These are phyloP conservation scores for Ocimum tenuiflorum DNA, from an alignment of 257 asterid species.

Conservation along the genomic window DNA sequence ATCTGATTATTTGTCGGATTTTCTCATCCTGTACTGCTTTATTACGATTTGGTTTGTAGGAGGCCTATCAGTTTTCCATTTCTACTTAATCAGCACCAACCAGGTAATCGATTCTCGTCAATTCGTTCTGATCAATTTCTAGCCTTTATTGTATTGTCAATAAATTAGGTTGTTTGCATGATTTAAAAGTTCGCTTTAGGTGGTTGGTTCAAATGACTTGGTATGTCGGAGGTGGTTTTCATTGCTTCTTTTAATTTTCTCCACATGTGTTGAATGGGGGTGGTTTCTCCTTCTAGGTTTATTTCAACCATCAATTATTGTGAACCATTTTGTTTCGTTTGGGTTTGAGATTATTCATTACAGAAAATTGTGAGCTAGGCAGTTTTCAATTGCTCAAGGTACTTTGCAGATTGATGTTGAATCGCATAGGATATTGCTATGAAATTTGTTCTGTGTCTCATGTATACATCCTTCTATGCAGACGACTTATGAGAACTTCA, in stretches of 20 bases:
- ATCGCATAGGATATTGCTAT: background rate
- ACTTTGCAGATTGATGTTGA: background rate
- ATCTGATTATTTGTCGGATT: slow-evolving; percentile 55
- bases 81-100: slow-evolving; percentile 71
- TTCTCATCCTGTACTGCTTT: slow-evolving; percentile 75
- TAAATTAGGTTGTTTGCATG: too few species aligned
- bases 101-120: slow-evolving; percentile 34
- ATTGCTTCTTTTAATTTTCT: background rate
- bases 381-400: background rate
- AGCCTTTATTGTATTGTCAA: too few species aligned
- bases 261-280: background rate
- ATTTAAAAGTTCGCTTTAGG: background rate
- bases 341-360: background rate
- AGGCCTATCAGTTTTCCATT: slow-evolving; percentile 76
- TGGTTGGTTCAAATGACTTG: background rate
- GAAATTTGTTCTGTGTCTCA: background rate
- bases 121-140: background rate
- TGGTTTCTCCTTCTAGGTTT: background rate
- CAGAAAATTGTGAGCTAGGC: background rate
- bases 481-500: slow-evolving; percentile 94
- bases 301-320: background rate
- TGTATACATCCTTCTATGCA: slow-evolving; percentile 27
- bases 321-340: background rate
- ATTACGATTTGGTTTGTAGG: slow-evolving; percentile 88
- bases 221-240: background rate